Percentiles rank a stretch among this genome's conserved stretches.
Evolutionary conservation across 2,329 filamentous ascomycete genomes (phyloP).

Genomic region (Zymoseptoria brevis): DNA sequence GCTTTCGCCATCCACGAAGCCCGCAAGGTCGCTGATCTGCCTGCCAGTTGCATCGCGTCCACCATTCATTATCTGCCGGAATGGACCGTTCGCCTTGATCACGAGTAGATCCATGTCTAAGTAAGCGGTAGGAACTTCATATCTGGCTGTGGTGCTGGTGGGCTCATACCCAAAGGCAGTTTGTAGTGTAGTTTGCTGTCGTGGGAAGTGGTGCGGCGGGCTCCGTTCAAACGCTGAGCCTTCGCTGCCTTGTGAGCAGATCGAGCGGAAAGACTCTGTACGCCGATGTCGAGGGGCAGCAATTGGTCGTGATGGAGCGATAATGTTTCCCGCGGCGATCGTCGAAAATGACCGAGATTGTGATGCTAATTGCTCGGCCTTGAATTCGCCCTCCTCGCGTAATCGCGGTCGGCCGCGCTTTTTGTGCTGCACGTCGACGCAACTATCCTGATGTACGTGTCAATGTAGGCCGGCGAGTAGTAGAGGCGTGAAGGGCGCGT

Average conservation of each 20-base stretch:
- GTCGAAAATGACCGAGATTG: conserved; percentile 7
- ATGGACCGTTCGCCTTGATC: conserved; percentile 38
- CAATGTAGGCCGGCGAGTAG: conserved; percentile 8
- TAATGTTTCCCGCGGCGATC: conserved; percentile 4
- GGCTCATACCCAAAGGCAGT: conserved; percentile 10
- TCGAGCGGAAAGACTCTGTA: conserved; percentile 28
- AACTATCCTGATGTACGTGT: conserved; percentile 53
- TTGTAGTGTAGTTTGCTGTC: conserved; percentile 10
- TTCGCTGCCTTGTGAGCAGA: conserved; percentile 26
- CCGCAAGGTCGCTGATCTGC: conserved; percentile 38
- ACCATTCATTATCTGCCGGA: conserved; percentile 36
- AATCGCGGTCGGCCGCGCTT: conserved; percentile 72
- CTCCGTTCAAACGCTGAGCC: conserved; percentile 13
- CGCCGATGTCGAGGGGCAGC: conserved; percentile 22
- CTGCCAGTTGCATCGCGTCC: conserved; percentile 32
- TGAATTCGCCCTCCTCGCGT: conserved; percentile 51
- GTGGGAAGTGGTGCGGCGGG: conserved; percentile 14
- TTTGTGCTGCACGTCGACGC: conserved; percentile 78
- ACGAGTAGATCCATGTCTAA: conserved; percentile 43
- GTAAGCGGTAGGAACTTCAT: conserved; percentile 32
- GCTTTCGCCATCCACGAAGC: conserved; percentile 34
- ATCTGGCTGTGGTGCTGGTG: conserved; percentile 5
- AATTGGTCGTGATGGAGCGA: conserved; percentile 14
- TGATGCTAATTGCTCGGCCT: conserved; percentile 15
- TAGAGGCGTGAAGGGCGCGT: conserved; percentile 18